Evolutionary conservation across 768 basidiomycete genomes (phyloP), one percentile per base, ranked within the genome.

Genomic region (Tylopilus subfusipes): DNA sequence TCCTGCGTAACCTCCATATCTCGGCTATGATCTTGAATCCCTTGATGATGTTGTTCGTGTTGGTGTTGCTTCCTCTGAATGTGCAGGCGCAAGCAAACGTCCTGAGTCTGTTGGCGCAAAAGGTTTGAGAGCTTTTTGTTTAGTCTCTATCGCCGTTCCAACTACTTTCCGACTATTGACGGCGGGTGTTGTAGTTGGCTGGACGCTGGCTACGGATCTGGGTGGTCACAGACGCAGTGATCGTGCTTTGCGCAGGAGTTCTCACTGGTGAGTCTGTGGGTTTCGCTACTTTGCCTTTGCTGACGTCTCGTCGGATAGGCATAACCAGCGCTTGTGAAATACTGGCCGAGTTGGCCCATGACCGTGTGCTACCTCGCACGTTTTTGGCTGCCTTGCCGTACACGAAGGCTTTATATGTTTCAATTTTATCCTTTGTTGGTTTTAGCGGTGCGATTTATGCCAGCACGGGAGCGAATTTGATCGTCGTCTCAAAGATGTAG

Each of bases 181-280:
- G 19, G 50, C 22, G 11, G 3, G 9, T 25, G n/a, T 6, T 22
- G 13, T 54, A 85, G 84, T 75, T 74, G 1, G 83, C 78, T 0
- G 84, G 85, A 1, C 70, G 64, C 14, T 88, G 85, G 85, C 62
- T 90, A 22, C 72, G 85, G 16, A 75, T 75, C 13, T 81, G 80
- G 75, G 73, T 88, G 12, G 85, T 82, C 1, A 75, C 81, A 0
- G 88, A 91, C 59, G 85, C 86, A 4, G 75, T 84, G 42, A 65
- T 86, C n/a, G 88, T 89, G 14, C 75, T 90, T 3, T 85, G 82
- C 52, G 87, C 85, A 2, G 86, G 86, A 1, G 82, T 89, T 25
- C 73, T 90, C 9, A 84, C 86, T 38, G 87, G 88, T 77, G 60
- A 56, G 66, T 55, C 16, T 24, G 47, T 46, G 29, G 36, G 6